phyloP scores from a whole-genome alignment of 805 yeast species.

The Naumovozyma baii region DNA sequence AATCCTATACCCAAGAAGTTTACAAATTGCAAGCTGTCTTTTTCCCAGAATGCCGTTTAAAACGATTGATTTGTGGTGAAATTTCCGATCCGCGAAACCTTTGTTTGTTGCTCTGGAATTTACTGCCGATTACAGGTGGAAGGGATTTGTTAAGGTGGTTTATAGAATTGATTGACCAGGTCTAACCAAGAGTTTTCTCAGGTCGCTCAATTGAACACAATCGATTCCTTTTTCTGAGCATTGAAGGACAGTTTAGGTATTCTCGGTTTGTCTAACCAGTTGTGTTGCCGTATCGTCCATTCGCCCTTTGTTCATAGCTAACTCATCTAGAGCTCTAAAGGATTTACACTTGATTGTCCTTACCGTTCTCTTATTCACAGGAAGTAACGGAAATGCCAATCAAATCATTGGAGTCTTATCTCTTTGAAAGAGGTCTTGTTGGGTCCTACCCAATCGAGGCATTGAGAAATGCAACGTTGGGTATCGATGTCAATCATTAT shows the following conservation, averaged over 20 bases:
- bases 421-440: constrained; percentile 58
- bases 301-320: background rate
- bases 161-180: too few species aligned
- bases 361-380: background rate
- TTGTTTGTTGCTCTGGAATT: too few species aligned
- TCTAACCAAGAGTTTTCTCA: too few species aligned
- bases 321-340: too few species aligned
- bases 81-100: background rate
- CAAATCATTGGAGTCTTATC: constrained; percentile 54
- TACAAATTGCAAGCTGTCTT: too few species aligned
- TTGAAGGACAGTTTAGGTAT: background rate
- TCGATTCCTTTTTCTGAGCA: background rate
- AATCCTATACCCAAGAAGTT: too few species aligned
- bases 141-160: too few species aligned
- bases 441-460: constrained; percentile 53
- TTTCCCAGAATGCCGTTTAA: background rate
- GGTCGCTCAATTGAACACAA: background rate
- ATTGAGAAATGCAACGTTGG: constrained; percentile 57
- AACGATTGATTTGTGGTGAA: too few species aligned
- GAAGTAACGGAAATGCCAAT: constrained; percentile 29
- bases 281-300: background rate
- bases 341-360: background rate
- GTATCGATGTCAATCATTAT: constrained; percentile 79
- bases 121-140: background rate
- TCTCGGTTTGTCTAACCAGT: background rate